Evolutionary conservation across 2,329 filamentous ascomycete genomes (phyloP), one percentile per base, ranked within the genome.

Genomic region (Sclerotinia subarctica): DNA sequence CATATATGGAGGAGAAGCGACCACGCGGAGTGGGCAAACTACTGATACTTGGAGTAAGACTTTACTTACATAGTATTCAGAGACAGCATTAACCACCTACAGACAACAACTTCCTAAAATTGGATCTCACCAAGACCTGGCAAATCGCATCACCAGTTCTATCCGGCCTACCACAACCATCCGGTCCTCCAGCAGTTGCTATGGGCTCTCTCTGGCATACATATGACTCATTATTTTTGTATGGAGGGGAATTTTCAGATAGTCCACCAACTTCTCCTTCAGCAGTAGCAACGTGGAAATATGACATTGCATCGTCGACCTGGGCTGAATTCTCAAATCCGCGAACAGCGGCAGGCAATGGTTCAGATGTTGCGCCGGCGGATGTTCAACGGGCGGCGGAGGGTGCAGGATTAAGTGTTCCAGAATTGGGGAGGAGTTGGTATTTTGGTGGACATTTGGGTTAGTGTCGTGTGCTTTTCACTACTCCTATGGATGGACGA

Each of bases 141-240:
- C 83, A 89, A 71, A 86, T 87, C 54, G 83, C 81, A 29, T 85
- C 85, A 0, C 90, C 91, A 13, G 80, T 85, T 2, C 74, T 93
- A 19, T 85, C 80, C 0, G 88, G 88, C 2, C 82, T 92, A 15
- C 80, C 88, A 26, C 82, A 84, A 70, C 89, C 90, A 0, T 86
- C 85, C 13, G 91, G 90, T 0, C 90, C 90, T 1, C 91, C 91
- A 1, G 83, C 88, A 5, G 85, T 94, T 17, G 85, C 90, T 0
- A 84, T 90, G 56, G 91, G 90, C n/a, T 90, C 89, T 71, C 82
- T 94, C 1, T 94, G 91, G 90, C 86, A 89, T 74, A 90, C 90
- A 57, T 87, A 87, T 74, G 82, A 88, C 66, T 87, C 86, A 17
- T 80, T 94, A 0, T 93, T 85, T 75, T 82, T 93, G 5, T 94